Conservation (phyloP, 2,329 filamentous ascomycete species). For the Clarireedia sp. region DNA sequence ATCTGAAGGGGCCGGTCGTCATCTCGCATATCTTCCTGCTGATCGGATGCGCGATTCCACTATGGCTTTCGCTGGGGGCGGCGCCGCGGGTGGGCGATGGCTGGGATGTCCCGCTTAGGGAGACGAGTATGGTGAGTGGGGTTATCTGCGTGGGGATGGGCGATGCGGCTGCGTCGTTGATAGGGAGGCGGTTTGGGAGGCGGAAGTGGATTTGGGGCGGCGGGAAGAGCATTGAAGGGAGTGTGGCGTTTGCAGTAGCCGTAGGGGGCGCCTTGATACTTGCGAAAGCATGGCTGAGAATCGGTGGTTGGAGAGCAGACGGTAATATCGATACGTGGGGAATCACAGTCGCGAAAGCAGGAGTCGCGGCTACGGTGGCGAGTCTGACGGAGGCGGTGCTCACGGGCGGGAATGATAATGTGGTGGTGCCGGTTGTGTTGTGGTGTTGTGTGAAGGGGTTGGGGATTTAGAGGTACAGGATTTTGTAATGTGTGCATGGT, state of each 20-base stretch:
- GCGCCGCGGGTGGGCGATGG: constrained; percentile 23
- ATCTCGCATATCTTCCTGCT: constrained; percentile 94
- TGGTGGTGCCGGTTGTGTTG: constrained; percentile 71
- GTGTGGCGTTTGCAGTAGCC: constrained; percentile 69
- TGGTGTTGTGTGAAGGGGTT: constrained; percentile 85
- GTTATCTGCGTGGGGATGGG: constrained; percentile 93
- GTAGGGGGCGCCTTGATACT: constrained; percentile 67
- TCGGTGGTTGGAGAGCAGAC: constrained; percentile 73
- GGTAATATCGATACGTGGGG: constrained; percentile 56
- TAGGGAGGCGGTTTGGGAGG: constrained; percentile 78
- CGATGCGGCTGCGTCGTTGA: constrained; percentile 84
- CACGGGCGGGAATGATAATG: constrained; percentile 97
- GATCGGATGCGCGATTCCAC: constrained; percentile 87
- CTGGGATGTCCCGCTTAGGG: constrained; percentile 68
- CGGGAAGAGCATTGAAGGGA: constrained; percentile 89
- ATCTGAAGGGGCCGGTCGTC: constrained; percentile 87
- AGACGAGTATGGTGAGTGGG: constrained; percentile 85
- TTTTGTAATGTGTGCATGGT: no score
- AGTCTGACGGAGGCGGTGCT: constrained; percentile 92
- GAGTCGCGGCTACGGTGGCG: constrained; percentile 66
- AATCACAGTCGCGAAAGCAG: constrained; percentile 47
- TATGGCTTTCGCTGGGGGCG: constrained; percentile 74
- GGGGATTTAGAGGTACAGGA: constrained; percentile 22
- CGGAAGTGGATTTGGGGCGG: constrained; percentile 96
- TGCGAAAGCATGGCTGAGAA: constrained; percentile 64